phyloP scores from a whole-genome alignment of 2,329 filamentous ascomycete species.

The Diaporthe caulivora region DNA sequence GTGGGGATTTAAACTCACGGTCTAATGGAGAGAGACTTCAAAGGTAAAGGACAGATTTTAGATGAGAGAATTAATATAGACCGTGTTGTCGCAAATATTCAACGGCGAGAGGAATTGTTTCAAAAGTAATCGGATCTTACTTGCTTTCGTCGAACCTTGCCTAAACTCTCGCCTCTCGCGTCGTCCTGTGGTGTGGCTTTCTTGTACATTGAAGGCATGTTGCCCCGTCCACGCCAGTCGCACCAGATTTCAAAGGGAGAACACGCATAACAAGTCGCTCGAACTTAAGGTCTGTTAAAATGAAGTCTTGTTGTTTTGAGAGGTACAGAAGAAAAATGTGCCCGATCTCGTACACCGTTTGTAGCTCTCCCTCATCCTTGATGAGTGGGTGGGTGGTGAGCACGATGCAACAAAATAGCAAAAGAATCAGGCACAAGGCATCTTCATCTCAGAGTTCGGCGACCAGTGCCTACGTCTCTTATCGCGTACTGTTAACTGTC shows the following conservation, averaged over 20 bases:
- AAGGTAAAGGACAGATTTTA: not conserved
- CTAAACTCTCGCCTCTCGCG: not conserved
- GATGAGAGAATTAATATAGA: not conserved
- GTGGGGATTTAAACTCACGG: not conserved
- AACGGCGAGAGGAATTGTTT: too few species aligned
- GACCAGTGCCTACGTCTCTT: constrained; percentile 17
- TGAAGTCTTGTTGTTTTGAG: too few species aligned
- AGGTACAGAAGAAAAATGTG: too few species aligned
- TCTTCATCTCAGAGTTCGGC: too few species aligned
- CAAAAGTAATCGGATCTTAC: too few species aligned
- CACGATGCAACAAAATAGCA: not conserved
- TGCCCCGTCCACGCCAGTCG: not conserved
- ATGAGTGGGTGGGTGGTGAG: too few species aligned
- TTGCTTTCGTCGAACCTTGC: not conserved
- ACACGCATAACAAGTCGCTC: not conserved
- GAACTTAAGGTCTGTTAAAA: not conserved
- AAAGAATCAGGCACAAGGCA: too few species aligned
- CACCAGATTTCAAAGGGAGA: not conserved
- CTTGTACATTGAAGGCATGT: not conserved
- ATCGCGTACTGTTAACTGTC: constrained; percentile 7
- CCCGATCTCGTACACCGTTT: not conserved
- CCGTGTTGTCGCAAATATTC: too few species aligned
- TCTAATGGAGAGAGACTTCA: not conserved
- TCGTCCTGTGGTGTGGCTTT: not conserved
- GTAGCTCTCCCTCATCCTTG: not conserved